Evolutionary conservation across 768 basidiomycete species (phyloP).

Genomic region (Naganishia kalamii): DNA sequence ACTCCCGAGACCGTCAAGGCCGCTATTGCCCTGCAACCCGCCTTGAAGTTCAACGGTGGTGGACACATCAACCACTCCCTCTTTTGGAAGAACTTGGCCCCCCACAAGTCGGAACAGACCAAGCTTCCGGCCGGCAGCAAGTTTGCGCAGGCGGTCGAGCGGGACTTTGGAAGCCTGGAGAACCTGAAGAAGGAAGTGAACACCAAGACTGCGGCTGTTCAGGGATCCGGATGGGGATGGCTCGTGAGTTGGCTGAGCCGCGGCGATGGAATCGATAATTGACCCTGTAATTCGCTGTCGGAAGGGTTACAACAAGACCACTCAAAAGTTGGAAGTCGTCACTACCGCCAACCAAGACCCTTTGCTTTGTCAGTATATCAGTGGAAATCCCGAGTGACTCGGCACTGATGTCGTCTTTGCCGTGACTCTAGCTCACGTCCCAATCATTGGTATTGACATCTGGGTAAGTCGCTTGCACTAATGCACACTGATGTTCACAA

Average conservation of each 20-base stretch:
- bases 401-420: neutral
- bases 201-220: conserved; percentile 72
- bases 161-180: conserved; percentile 64
- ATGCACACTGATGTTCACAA: neutral
- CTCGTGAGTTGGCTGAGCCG: conserved; percentile 57
- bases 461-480: conserved; percentile 50
- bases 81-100: conserved; percentile 92
- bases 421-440: conserved; percentile 57
- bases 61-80: conserved; percentile 81
- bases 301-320: conserved; percentile 63
- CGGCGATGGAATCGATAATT: neutral
- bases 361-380: conserved; percentile 49
- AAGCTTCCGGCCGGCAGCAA: conserved; percentile 60
- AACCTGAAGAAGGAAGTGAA: conserved; percentile 75
- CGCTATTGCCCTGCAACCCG: conserved; percentile 78
- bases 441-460: conserved; percentile 85
- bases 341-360: conserved; percentile 98
- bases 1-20: conserved; percentile 58
- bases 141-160: conserved; percentile 50
- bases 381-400: conserved; percentile 32
- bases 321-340: conserved; percentile 74
- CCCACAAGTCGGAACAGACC: conserved; percentile 55
- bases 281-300: neutral
- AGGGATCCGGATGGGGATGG: conserved; percentile 97
- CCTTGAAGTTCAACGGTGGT: conserved; percentile 93